Evolutionary conservation across 1,284 basidiomycete species (phyloP), one percentile per base, ranked within the genome.

Genomic region (Moesziomyces aphidis): DNA sequence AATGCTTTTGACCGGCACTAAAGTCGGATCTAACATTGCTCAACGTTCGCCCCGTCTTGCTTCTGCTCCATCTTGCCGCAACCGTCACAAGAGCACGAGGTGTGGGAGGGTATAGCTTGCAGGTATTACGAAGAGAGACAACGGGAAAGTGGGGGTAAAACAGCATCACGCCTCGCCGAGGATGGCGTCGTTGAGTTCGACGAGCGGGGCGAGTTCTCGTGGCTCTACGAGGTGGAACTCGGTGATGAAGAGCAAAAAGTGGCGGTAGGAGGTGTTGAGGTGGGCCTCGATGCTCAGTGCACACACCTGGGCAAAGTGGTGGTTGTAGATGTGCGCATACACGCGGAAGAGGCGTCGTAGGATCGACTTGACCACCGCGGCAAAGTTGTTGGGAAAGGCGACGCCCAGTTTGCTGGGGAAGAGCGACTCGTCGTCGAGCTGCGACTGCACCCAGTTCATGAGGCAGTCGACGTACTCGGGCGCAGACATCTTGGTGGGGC

Each of bases 171-270:
- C 75, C 50, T 85, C 85, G 39, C 79, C 82, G 23, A 98, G 88
- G 81, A 99, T 96, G 3, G 93, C 94, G 79, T 95, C 93, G 86
- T 99, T 99, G 75, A 99, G 89, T 85, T 99, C 97, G 72, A 95
- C 94, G 56, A 99, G 87, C 0, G 97, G 97, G 10, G 93, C 93
- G 13, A 99, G 89, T 85, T 99, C 97, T 85, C 95, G 95, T 88
- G 94, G 93, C 80, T 98, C 95, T 28, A 99, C 90, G n/a, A 99
- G 89, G 82, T 94, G 90, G 86, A 99, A 99, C 93, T 99, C 96
- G 79, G 94, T 91, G 70, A 98, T 90, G 85, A 99, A 98, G 50
- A 99, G 88, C 87, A 97, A 92, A 87, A 99, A 99, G 87, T 99
- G 97, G 31, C 94, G 90, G 86, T 99, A 99, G 83, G 95, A 97